Base-by-base conservation (phyloP, 805 yeast genomes). In the Candida railenensis region DNA sequence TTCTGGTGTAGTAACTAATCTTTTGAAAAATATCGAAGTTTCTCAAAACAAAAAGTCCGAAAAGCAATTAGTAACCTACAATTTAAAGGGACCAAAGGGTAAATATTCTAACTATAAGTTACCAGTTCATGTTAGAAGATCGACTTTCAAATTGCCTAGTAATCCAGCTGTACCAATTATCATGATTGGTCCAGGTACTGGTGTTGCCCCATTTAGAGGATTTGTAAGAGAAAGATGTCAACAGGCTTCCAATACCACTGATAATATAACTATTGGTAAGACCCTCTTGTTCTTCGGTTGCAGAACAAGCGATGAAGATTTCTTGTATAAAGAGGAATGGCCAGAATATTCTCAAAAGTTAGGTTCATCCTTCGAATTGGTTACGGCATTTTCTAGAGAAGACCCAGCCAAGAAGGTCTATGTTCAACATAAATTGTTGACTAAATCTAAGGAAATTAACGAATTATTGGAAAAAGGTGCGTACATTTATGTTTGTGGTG, bases 191-290 rank as follows among this genome's bases (percentile, higher is more conserved):
- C 98, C 99, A 40, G 99, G 99, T 53, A 94, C 99, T 2, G 99
- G 99, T 66, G 92, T 92, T 43, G 98, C 99, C 8, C 99, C 99
- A 51, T 89, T 94, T 75, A 84, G 99, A 72, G 99, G 96, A 3
- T 92, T 92, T 55, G 68, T 92, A 33, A 83, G 95, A 71, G 99
- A 92, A 63, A 85, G 91, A 59, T 87, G 83, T n/a, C 53, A 81
- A 66, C 47, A 65, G 65, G 45, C 78, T 73, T 54, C 59, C 33
- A 58, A 56, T 9, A 57, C 55, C 51, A 36, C 53, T 48, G 38
- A 42, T 15, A 50, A 44, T 47, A 55, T 55, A 38, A 50, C 51
- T 11, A 69, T 88, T 40, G 98, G 97, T 46, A 80, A 84, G 53
- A 78, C 85, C 43, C 44, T 89, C 25, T 74, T 92, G 50, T 94